Conservation (phyloP, 306 rosid species). For the Sicyos baderoa region DNA sequence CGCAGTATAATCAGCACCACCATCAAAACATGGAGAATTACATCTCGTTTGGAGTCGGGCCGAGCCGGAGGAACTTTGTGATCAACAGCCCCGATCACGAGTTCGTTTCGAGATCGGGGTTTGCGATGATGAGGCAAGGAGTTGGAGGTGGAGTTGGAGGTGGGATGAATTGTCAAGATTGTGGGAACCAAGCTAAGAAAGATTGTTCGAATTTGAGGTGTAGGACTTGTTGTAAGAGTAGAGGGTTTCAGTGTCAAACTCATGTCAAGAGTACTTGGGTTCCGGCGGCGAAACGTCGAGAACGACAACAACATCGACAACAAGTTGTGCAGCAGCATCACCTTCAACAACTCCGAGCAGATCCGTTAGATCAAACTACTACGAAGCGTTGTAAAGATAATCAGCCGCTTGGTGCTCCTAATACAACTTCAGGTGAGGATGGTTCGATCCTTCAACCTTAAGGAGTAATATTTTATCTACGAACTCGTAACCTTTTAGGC, state of each 20-base stretch:
- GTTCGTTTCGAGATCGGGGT: conserved; percentile 36
- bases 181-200: conserved; percentile 70
- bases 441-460: not conserved
- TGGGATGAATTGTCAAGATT: conserved; percentile 57
- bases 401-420: conserved; percentile 19
- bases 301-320: conserved; percentile 34
- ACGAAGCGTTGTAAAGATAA: conserved; percentile 33
- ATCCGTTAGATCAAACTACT: conserved; percentile 15
- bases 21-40: conserved; percentile 29
- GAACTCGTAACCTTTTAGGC: too few species aligned
- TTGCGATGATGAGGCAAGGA: conserved; percentile 43
- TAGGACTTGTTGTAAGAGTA: conserved; percentile 63
- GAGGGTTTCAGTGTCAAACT: conserved; percentile 68
- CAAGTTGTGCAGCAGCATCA: conserved; percentile 22
- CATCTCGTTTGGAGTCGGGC: conserved; percentile 57
- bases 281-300: conserved; percentile 63
- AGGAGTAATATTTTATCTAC: not conserved
- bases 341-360: conserved; percentile 11
- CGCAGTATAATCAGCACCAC: conserved; percentile 25
- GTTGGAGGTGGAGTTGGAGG: conserved; percentile 19
- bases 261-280: conserved; percentile 76
- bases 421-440: conserved; percentile 36
- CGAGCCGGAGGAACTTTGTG: conserved; percentile 27
- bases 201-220: conserved; percentile 54
- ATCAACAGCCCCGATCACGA: conserved; percentile 40